phyloP scores from a whole-genome alignment of 2,329 filamentous ascomycete species.

The Fonsecaea erecta region DNA sequence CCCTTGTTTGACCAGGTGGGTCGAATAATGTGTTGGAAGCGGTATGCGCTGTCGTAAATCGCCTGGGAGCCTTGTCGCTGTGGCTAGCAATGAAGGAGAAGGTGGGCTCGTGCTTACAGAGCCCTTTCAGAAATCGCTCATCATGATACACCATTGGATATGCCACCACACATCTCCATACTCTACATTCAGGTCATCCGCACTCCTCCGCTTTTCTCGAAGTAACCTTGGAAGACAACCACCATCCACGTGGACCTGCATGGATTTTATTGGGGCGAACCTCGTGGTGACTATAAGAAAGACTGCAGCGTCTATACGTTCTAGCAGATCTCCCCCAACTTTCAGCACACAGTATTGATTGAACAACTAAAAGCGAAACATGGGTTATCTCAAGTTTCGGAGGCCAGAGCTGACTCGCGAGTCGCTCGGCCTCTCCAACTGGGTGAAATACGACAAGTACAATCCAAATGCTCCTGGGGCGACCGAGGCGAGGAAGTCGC shows the following conservation, averaged over 20 bases:
- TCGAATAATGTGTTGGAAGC: background rate
- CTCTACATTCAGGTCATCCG: constrained; percentile 23
- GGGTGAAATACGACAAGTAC: constrained; percentile 34
- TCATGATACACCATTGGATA: constrained; percentile 19
- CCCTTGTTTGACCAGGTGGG: background rate
- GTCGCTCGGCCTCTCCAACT: constrained; percentile 33
- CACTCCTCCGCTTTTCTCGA: constrained; percentile 26
- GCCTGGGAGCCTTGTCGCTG: constrained; percentile 13
- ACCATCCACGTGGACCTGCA: constrained; percentile 24
- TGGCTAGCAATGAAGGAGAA: constrained; percentile 19
- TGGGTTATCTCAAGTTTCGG: constrained; percentile 31
- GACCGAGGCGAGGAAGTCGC: constrained; percentile 33
- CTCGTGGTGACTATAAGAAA: constrained; percentile 21
- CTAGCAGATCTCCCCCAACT: constrained; percentile 10
- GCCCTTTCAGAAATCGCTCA: constrained; percentile 29
- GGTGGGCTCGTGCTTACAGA: constrained; percentile 24
- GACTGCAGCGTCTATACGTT: background rate
- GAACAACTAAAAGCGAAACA: constrained; percentile 17
- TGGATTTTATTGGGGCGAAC: constrained; percentile 14
- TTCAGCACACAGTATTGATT: constrained; percentile 17
- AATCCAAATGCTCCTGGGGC: constrained; percentile 29
- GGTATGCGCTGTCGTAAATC: background rate
- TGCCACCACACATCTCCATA: constrained; percentile 15
- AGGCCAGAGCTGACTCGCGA: constrained; percentile 30
- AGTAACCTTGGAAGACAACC: constrained; percentile 25